Percentiles rank a stretch among this genome's conserved stretches.
These are phyloP conservation scores for Castanea mollissima DNA, from an alignment of 306 rosid species.

Conservation along the genomic window DNA sequence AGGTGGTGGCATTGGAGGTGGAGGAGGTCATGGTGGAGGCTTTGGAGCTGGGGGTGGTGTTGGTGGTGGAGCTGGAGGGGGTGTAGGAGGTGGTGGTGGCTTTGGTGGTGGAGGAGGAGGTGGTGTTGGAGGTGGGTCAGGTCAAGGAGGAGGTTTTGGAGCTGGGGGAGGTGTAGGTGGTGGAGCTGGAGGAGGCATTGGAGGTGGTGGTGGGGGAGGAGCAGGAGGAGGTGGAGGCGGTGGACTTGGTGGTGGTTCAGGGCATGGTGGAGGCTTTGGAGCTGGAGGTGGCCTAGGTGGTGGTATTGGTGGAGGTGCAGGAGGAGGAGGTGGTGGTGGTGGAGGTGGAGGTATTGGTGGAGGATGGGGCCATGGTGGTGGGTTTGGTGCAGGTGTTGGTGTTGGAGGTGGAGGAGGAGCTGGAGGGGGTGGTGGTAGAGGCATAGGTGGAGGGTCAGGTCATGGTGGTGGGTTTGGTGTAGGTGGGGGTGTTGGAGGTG, in stretches of 20 bases:
- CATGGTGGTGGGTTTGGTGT: conserved; percentile 47
- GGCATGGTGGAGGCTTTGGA: conserved; percentile 31
- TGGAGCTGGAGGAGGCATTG: conserved; percentile 3
- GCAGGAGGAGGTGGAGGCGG: conserved; percentile 13
- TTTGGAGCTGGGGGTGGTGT: conserved; percentile 1
- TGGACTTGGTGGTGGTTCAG: conserved; percentile 10
- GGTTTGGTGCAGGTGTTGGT: conserved; percentile 44
- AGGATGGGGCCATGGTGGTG: conserved; percentile 35
- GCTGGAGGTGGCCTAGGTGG: conserved; percentile 23
- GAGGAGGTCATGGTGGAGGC: conserved; percentile 10
- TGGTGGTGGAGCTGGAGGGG: conserved; percentile 5
- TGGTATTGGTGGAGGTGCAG: conserved; percentile 5
- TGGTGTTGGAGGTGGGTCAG: conserved; percentile 11
- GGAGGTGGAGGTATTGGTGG: conserved; percentile 34
- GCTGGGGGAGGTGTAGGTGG: conserved; percentile 17
- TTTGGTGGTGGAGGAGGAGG: conserved; percentile 10
- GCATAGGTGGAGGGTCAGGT: conserved; percentile 44
- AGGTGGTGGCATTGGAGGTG: conserved; percentile 13
- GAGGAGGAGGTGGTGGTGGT: not conserved
- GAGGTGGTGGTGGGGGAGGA: conserved; percentile 26
- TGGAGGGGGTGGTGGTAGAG: conserved; percentile 38
- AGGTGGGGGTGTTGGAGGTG: conserved; percentile 48
- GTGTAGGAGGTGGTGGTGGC: conserved; percentile 9
- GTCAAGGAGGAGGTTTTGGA: conserved; percentile 16
- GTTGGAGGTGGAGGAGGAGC: conserved; percentile 25